A percentile compares a stretch with the other conserved stretches of the same genome.
phyloP scores from a whole-genome alignment of 257 asterid genomes.

The Linaria vulgaris region DNA sequence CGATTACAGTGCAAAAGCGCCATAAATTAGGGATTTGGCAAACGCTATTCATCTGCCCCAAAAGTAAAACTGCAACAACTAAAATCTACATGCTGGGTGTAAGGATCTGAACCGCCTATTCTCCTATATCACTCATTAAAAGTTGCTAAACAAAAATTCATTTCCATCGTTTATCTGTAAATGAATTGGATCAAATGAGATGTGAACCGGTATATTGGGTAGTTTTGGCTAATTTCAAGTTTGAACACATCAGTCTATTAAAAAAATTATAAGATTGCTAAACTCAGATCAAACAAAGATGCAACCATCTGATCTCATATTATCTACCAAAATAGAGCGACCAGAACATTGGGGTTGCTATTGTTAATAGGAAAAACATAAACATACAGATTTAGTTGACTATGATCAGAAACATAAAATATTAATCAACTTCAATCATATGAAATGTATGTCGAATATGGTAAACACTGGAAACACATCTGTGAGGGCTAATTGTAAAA shows the following conservation, averaged over 20 bases:
- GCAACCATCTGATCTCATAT: too few relatives aligned
- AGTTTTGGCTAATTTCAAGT: not conserved
- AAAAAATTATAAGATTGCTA: not conserved
- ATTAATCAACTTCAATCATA: not conserved
- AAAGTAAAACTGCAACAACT: not conserved
- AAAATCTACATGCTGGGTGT: not conserved
- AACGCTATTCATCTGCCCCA: too few relatives aligned
- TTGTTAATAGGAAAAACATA: not conserved
- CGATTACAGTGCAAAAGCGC: not conserved
- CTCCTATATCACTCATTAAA: not conserved
- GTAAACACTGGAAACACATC: not conserved
- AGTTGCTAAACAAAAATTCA: not conserved
- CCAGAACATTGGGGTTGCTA: too few relatives aligned
- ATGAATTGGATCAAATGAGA: not conserved
- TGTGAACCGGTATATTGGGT: not conserved
- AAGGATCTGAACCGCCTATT: not conserved
- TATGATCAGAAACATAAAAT: not conserved
- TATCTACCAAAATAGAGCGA: too few relatives aligned
- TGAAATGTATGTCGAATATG: not conserved
- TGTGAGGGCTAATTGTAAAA: not conserved
- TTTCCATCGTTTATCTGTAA: not conserved
- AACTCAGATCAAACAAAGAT: not conserved
- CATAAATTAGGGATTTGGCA: too few relatives aligned
- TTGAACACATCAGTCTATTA: not conserved
- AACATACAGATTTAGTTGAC: not conserved